Percentiles rank a stretch among this genome's conserved stretches.
Evolutionary conservation across 2,329 filamentous ascomycete genomes (phyloP).

Genomic region (Stemphylium vesicarium): DNA sequence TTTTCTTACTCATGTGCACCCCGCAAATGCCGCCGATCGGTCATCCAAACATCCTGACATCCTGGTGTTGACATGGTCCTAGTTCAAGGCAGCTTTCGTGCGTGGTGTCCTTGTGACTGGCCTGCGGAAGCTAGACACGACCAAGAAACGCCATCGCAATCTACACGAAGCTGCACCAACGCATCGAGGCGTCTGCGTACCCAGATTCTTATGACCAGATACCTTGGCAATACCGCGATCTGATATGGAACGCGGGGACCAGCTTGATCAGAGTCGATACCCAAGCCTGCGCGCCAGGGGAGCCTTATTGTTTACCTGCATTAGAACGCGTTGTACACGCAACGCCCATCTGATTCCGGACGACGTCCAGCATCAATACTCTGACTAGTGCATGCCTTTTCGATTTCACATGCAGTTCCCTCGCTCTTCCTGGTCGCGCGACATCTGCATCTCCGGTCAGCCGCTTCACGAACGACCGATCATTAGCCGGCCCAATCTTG

Average conservation of each 20-base stretch:
- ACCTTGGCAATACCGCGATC: background rate
- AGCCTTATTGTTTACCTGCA: background rate
- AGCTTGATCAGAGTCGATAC: background rate
- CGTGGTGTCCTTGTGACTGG: background rate
- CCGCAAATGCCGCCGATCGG: background rate
- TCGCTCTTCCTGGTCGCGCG: background rate
- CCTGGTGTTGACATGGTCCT: background rate
- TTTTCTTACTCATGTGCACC: background rate
- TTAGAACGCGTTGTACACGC: background rate
- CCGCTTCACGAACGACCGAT: conserved; percentile 3
- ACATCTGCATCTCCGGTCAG: background rate
- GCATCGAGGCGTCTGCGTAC: background rate
- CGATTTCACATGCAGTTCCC: background rate
- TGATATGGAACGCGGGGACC: background rate
- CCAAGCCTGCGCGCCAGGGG: background rate
- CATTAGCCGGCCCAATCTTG: conserved; percentile 12
- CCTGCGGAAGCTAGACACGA: background rate
- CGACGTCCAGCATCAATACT: background rate
- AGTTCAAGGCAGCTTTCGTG: background rate
- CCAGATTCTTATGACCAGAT: background rate
- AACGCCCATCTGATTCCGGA: background rate
- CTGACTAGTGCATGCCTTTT: background rate
- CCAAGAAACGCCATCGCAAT: background rate
- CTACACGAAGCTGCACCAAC: background rate
- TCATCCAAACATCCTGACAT: background rate